These are phyloP conservation scores for Gossypium davidsonii DNA, from an alignment of 441 rosid species.

Conservation along the genomic window DNA sequence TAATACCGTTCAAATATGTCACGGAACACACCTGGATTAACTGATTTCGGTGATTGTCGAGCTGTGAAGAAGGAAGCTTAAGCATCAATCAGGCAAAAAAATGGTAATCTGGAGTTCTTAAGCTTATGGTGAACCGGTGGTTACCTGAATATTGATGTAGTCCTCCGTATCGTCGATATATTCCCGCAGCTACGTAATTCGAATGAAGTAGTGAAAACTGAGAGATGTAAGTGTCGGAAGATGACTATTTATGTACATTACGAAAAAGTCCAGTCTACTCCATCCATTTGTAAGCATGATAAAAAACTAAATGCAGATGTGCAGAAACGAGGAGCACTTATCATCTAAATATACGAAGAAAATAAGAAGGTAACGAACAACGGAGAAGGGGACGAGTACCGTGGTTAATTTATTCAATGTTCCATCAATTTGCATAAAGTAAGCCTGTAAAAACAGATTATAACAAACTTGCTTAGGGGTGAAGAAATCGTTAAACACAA, in stretches of 20 bases:
- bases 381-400: slow-evolving; percentile 26
- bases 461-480: slow-evolving; percentile 4
- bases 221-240: not conserved
- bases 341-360: not conserved
- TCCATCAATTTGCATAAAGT: slow-evolving; percentile 92
- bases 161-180: slow-evolving; percentile 96
- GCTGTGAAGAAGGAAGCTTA: slow-evolving; percentile 38
- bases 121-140: not conserved
- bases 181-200: slow-evolving; percentile 69
- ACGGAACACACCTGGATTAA: slow-evolving; percentile 68
- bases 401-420: slow-evolving; percentile 79
- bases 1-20: not conserved
- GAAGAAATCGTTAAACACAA: not conserved
- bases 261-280: not conserved
- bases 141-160: slow-evolving; percentile 92
- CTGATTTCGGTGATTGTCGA: slow-evolving; percentile 97
- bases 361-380: not conserved
- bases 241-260: not conserved
- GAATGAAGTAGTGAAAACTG: slow-evolving; percentile 9
- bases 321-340: not conserved
- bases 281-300: not conserved
- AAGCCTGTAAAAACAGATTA: slow-evolving; percentile 52
- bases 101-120: not conserved
- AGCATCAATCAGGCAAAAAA: not conserved
- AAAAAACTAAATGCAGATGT: not conserved